Evolutionary conservation across 371 early-diverging fungal species (phyloP).

Genomic region (Mucor piriformis): DNA sequence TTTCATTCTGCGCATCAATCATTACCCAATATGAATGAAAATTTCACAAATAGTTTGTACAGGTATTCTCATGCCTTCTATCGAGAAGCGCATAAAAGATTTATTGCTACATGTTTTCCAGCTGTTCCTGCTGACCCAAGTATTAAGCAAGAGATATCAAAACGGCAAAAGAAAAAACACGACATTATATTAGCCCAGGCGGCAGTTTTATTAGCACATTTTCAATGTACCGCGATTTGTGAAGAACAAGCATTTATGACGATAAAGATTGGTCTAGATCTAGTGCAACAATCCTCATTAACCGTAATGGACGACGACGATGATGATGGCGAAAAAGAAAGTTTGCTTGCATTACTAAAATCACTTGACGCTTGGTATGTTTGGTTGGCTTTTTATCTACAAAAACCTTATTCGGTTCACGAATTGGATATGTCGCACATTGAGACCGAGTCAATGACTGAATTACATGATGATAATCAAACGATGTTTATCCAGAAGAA

Average conservation of each 20-base stretch:
- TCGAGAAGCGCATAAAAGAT: conserved; percentile 32
- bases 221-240: conserved; percentile 33
- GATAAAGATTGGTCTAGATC: conserved; percentile 13
- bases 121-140: not conserved
- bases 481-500: not conserved
- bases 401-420: conserved; percentile 6
- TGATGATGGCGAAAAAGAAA: not conserved
- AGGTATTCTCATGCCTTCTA: conserved; percentile 24
- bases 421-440: conserved; percentile 5
- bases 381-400: conserved; percentile 27
- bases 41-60: not conserved
- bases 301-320: not conserved
- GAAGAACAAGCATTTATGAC: conserved; percentile 39
- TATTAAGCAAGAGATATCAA: not conserved
- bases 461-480: not conserved
- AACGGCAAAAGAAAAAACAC: not conserved
- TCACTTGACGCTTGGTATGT: conserved; percentile 23
- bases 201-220: conserved; percentile 41
- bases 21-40: conserved; percentile 12
- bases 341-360: not conserved
- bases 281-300: conserved; percentile 1
- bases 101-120: conserved; percentile 30
- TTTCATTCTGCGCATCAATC: conserved; percentile 38
- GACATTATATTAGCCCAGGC: conserved; percentile 20
- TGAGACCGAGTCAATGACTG: too few species aligned